These are phyloP conservation scores for Phyllosticta citriasiana DNA, from an alignment of 2,329 filamentous ascomycete genomes.

Conservation along the genomic window DNA sequence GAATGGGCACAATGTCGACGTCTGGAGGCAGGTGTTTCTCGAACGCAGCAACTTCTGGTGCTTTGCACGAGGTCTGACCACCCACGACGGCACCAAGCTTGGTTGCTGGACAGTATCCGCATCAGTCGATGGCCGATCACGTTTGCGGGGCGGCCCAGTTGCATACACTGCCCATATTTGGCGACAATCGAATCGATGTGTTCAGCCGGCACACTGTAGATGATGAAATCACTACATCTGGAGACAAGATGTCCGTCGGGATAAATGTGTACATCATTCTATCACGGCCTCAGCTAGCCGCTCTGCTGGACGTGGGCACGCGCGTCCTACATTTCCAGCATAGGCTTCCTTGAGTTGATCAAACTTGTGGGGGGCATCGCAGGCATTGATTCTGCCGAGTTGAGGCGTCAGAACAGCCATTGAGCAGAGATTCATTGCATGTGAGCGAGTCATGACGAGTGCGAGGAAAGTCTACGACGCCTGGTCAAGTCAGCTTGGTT, in stretches of 20 bases:
- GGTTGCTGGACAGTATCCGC: slow-evolving; percentile 52
- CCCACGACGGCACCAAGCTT: slow-evolving; percentile 93
- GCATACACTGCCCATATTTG: slow-evolving; percentile 83
- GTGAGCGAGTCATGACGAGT: neutral
- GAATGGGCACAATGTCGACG: slow-evolving; percentile 88
- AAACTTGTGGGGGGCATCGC: slow-evolving; percentile 84
- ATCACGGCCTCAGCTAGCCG: slow-evolving; percentile 39
- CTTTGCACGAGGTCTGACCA: slow-evolving; percentile 96
- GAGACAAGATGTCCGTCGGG: slow-evolving; percentile 94
- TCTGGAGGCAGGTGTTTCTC: slow-evolving; percentile 79
- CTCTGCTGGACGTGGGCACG: slow-evolving; percentile 30
- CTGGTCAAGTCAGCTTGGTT: slow-evolving; percentile 11
- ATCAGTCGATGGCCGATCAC: slow-evolving; percentile 4
- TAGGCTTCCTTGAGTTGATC: slow-evolving; percentile 74
- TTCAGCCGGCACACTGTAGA: slow-evolving; percentile 96
- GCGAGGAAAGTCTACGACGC: slow-evolving; percentile 13
- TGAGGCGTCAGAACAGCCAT: slow-evolving; percentile 13
- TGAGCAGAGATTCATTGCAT: neutral
- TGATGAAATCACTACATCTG: slow-evolving; percentile 92
- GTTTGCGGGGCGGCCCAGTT: slow-evolving; percentile 13
- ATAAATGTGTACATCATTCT: slow-evolving; percentile 75
- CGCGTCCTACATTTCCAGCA: slow-evolving; percentile 65
- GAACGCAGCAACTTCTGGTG: slow-evolving; percentile 88
- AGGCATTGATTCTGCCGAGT: slow-evolving; percentile 72
- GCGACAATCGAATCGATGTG: slow-evolving; percentile 80